Evolutionary conservation across 2,329 filamentous ascomycete genomes (phyloP), one percentile per base, ranked within the genome.

Genomic region (Coniella vitis): DNA sequence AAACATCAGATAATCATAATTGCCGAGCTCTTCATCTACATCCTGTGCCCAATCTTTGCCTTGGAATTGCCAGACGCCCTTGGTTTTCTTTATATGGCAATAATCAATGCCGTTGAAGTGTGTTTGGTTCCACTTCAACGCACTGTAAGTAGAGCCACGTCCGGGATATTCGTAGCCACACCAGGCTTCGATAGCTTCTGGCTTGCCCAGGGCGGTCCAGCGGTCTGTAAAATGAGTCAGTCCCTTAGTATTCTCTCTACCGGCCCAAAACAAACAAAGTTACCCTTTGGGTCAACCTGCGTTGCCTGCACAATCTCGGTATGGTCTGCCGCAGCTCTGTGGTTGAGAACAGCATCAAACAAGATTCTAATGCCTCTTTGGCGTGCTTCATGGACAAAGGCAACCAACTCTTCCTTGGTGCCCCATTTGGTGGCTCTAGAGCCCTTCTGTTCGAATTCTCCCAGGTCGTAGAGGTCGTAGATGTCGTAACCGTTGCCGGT

Each of bases 401-500:
- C 67, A 3, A 75, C 55, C 14, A 88, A 66, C 48, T 87, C 81
- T 38, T 77, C 72, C 57, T 79, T 80, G 2, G 70, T 68, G 2
- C 84, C 84, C 83, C 83, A 89, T 70, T 87, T 87, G 1, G 84
- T 87, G 3, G 69, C 66, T 4, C 65, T 66, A 0, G 69, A 62
- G 16, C 80, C 81, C 60, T 87, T 87, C 59, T 87, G 83, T 37
- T 86, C 77, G 56, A 87, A 88, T 60, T 88, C 84, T 29, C 84
- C 84, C 3, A 85, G 64, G 53, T 86, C 82, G 57, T 81, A 86
- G 13, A 88, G 64, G 59, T 87, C 84, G 59, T 54, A 87, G 53
- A 81, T 72, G 60, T 84, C 81, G 55, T 85, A 84, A 4, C 84
- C 84, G 57, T 86, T 86, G 17, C 81, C 78, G 22, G 73, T 64